phyloP scores from a whole-genome alignment of 352 stramenopile genomes.

The Globisporangium echinulatum region DNA sequence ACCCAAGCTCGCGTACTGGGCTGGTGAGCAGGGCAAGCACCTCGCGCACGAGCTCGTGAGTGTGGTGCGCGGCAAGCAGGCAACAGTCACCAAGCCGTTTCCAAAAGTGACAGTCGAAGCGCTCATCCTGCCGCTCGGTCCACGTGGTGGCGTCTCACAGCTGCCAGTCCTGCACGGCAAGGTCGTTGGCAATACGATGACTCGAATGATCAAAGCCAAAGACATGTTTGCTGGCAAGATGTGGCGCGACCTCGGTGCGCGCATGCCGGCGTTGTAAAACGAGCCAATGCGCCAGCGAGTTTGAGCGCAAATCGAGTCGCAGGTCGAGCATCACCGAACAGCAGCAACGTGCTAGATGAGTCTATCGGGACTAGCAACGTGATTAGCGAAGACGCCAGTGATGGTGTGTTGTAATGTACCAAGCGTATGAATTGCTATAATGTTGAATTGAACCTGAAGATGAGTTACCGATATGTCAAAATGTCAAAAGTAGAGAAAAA shows the following conservation, averaged over 20 bases:
- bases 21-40: constrained; percentile 34
- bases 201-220: constrained; percentile 31
- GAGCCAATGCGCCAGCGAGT: not conserved
- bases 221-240: constrained; percentile 26
- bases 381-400: no score
- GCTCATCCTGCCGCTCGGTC: constrained; percentile 31
- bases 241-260: constrained; percentile 8
- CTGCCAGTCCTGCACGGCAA: constrained; percentile 30
- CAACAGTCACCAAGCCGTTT: constrained; percentile 22
- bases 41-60: constrained; percentile 27
- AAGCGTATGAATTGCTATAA: no score
- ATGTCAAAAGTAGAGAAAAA: no score
- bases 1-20: constrained; percentile 39
- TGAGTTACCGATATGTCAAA: no score
- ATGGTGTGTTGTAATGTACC: no score
- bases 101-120: constrained; percentile 19
- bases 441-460: no score
- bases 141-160: constrained; percentile 29
- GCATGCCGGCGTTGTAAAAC: not conserved
- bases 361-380: no score
- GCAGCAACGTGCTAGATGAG: no score
- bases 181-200: constrained; percentile 30
- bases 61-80: constrained; percentile 19
- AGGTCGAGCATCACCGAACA: no score
- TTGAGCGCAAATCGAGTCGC: not conserved